Conservation (phyloP, 352 stramenopile species). For the Globisporangium parvum region DNA sequence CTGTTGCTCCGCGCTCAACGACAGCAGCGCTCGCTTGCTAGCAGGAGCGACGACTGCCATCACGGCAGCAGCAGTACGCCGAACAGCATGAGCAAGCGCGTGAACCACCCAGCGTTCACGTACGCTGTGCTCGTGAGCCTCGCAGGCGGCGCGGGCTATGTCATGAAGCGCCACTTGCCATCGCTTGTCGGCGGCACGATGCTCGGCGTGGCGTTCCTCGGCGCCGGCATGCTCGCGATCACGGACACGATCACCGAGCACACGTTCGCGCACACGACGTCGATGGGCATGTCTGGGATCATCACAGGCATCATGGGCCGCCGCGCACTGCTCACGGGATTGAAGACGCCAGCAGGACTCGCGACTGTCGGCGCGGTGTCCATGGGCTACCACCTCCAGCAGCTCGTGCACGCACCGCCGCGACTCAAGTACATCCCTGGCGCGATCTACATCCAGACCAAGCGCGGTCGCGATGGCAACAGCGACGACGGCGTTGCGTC, state of each 20-base stretch:
- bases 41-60: too few species aligned
- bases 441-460: constrained; percentile 6
- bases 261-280: constrained; percentile 63
- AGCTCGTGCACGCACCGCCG: constrained; percentile 47
- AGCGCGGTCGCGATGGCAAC: neutral
- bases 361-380: constrained; percentile 43
- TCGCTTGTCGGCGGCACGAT: constrained; percentile 62
- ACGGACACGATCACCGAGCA: constrained; percentile 69
- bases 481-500: constrained; percentile 6
- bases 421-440: constrained; percentile 55
- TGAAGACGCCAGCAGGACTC: constrained; percentile 35
- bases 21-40: too few species aligned
- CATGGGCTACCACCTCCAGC: constrained; percentile 69
- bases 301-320: constrained; percentile 54
- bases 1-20: too few species aligned
- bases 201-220: constrained; percentile 62
- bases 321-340: constrained; percentile 39
- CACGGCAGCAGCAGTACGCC: neutral
- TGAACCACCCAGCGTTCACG: constrained; percentile 59
- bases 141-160: constrained; percentile 54
- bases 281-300: constrained; percentile 58
- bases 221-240: constrained; percentile 53
- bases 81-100: constrained; percentile 20
- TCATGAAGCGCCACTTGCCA: constrained; percentile 49
- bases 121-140: constrained; percentile 62